Percentiles rank a stretch among this genome's conserved stretches.
Conservation (phyloP, 495 filamentous ascomycete genomes). For the Poronia punctata region DNA sequence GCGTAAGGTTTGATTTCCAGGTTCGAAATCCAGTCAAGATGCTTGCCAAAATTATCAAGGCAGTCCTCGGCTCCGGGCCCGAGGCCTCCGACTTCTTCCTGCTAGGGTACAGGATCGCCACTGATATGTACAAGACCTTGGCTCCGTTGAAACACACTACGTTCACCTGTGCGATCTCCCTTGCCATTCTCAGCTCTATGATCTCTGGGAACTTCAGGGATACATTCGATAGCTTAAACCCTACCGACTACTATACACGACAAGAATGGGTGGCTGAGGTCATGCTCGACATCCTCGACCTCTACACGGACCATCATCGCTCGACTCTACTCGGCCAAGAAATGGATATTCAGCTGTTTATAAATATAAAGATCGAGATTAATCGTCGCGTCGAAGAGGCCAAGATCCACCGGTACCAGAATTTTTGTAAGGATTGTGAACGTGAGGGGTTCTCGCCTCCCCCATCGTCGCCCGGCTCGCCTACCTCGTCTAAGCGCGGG, state of each 20-base stretch:
- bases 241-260: conserved; percentile 49
- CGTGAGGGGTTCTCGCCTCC: conserved; percentile 28
- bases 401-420: conserved; percentile 28
- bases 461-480: conserved; percentile 26
- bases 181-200: conserved; percentile 70
- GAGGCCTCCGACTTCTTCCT: conserved; percentile 44
- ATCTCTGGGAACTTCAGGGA: conserved; percentile 48
- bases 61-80: conserved; percentile 30
- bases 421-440: conserved; percentile 37
- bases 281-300: conserved; percentile 76
- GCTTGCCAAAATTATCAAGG: conserved; percentile 64
- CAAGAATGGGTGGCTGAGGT: conserved; percentile 75
- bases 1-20: conserved; percentile 89
- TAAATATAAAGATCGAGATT: conserved; percentile 75
- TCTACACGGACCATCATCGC: conserved; percentile 71
- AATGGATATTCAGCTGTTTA: conserved; percentile 66
- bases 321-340: conserved; percentile 64
- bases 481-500: conserved; percentile 36
- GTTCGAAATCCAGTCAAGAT: conserved; percentile 79
- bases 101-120: conserved; percentile 69
- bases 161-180: conserved; percentile 70
- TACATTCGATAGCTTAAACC: conserved; percentile 26
- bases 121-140: conserved; percentile 89
- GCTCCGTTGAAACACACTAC: conserved; percentile 82
- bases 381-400: conserved; percentile 61